Evolutionary conservation across 768 basidiomycete species (phyloP), one percentile per base, ranked within the genome.

Genomic region (Russula brevipes): DNA sequence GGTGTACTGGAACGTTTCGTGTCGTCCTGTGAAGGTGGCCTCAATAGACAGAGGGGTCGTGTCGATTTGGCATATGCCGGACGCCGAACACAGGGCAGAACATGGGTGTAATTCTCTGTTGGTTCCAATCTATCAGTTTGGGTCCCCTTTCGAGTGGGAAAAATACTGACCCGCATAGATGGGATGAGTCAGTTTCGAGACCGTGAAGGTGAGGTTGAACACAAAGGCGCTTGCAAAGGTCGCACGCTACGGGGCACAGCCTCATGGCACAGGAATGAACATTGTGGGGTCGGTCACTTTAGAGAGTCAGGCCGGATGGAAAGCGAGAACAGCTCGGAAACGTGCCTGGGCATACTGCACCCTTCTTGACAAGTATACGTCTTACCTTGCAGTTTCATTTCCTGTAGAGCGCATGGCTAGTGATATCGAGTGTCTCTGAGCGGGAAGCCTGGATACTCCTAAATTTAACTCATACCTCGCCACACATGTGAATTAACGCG

Each of bases 1-100:
- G 0, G 86, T 87, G 53, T 82, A 86, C 67, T 83, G 80, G 66
- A 85, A 87, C 0, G 80, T 82, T 63, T 84, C 82, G 54, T 85
- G 81, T 59, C 71, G 74, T 1, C 85, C 86, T 0, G 79, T 81
- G 66, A 86, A 87, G 0, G 83, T 85, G 6, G 84, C 82, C 67
- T 85, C 82, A 35, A 87, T 78, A 0, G 84, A 81, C 57, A 81
- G 79, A 1, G 85, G 85, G 0, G 78, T 74, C 0, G 78, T 83
- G 57, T 85, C 80, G 9, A 86, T 84, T 56, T 84, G 77, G 59
- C 85, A 87, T 24, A 80, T 81, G 5, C 86, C 85, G 0, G 69
- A 67, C 0, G 77, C 73, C n/a, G 73, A 67, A 61, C 85, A 87
- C 2, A 74, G 44, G 0, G 74, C 71, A 12, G 68, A 58, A 62